phyloP scores from a whole-genome alignment of 352 stramenopile species.

The Globisporangium parvum region DNA sequence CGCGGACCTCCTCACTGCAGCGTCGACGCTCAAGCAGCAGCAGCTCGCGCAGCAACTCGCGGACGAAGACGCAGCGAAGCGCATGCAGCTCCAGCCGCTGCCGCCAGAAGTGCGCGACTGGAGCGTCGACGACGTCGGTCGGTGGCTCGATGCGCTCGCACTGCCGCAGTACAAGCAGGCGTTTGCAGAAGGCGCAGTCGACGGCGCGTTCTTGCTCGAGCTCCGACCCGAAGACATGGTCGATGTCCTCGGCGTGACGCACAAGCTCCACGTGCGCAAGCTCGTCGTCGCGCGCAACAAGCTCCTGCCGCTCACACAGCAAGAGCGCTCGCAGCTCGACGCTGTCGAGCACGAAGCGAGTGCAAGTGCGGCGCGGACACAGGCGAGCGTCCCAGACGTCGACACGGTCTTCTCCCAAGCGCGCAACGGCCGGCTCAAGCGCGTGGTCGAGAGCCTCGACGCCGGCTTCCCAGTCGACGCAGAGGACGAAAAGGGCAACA shows the following conservation, averaged over 20 bases:
- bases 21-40: constrained; percentile 66
- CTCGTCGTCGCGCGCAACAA: constrained; percentile 84
- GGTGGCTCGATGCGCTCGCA: constrained; percentile 90
- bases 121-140: constrained; percentile 88
- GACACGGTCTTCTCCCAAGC: constrained; percentile 89
- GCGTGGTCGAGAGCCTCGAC: constrained; percentile 87
- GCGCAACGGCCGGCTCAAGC: constrained; percentile 85
- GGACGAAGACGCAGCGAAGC: constrained; percentile 57
- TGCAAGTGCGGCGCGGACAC: constrained; percentile 24
- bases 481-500: constrained; percentile 92
- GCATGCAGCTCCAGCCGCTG: constrained; percentile 48
- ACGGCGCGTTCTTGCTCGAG: constrained; percentile 91
- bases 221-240: constrained; percentile 88
- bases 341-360: constrained; percentile 49
- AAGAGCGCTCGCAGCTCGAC: constrained; percentile 68
- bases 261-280: constrained; percentile 92
- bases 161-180: constrained; percentile 88
- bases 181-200: constrained; percentile 87
- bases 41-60: constrained; percentile 52
- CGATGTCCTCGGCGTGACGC: constrained; percentile 86
- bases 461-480: constrained; percentile 84
- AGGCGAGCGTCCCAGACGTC: constrained; percentile 24
- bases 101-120: constrained; percentile 71
- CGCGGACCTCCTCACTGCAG: constrained; percentile 50
- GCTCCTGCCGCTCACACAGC: constrained; percentile 73